phyloP scores from a whole-genome alignment of 2,329 filamentous ascomycete species.

The Macrophomina pseudophaseolina region DNA sequence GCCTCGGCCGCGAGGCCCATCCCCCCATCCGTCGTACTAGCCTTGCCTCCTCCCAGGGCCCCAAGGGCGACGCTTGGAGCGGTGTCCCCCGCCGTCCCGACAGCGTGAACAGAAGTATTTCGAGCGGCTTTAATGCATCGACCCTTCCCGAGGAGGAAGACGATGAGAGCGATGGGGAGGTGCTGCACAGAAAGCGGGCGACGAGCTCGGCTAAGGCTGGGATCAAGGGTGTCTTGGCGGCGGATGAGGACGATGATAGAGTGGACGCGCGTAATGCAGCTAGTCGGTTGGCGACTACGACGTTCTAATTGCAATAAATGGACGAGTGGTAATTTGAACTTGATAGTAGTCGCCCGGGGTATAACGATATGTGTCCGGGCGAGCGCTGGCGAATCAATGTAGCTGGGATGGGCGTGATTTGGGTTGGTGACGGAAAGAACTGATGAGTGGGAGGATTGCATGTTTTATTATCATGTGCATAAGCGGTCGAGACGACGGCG shows the following conservation, averaged over 20 bases:
- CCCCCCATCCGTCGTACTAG: constrained; percentile 75
- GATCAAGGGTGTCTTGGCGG: constrained; percentile 61
- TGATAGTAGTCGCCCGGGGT: too few relatives aligned
- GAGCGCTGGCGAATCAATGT: background rate
- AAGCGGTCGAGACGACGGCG: background rate
- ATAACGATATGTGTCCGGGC: background rate
- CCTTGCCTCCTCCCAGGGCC: constrained; percentile 86
- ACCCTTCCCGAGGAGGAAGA: constrained; percentile 65
- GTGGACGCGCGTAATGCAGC: constrained; percentile 96
- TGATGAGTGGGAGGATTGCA: background rate
- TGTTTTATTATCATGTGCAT: constrained; percentile 5
- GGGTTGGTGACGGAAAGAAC: background rate
- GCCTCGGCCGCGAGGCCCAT: constrained; percentile 86
- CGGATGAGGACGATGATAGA: constrained; percentile 88
- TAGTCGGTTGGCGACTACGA: constrained; percentile 90
- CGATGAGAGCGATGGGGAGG: constrained; percentile 50
- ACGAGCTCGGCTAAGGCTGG: constrained; percentile 42
- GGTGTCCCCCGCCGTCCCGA: constrained; percentile 83
- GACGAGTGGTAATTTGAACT: background rate
- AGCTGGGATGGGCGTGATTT: background rate
- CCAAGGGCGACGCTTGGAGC: constrained; percentile 98
- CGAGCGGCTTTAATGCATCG: constrained; percentile 63
- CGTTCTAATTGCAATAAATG: constrained; percentile 65
- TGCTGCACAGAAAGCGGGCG: constrained; percentile 54
- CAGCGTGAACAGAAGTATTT: constrained; percentile 74